Percentiles rank a stretch among this genome's conserved stretches.
Evolutionary conservation across 1,284 basidiomycete species (phyloP).

Genomic region (Singerocomus inundabilis): DNA sequence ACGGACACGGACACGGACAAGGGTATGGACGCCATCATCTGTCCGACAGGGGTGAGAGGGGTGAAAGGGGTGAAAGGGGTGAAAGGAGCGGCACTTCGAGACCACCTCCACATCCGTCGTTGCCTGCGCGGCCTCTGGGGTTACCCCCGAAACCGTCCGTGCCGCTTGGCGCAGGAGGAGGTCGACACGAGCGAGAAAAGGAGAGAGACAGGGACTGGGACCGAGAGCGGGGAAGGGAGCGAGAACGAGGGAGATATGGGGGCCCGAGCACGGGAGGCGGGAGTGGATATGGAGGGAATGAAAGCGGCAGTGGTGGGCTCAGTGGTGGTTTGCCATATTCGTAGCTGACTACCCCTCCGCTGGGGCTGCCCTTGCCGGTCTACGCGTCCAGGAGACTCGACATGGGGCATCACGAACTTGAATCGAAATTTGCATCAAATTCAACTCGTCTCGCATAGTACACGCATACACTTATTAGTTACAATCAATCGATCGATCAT

Average conservation of each 20-base stretch:
- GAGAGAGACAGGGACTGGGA: constrained; percentile 8
- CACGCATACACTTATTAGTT: constrained; percentile 20
- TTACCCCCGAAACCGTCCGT: constrained; percentile 21
- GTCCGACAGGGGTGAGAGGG: constrained; percentile 16
- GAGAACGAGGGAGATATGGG: constrained; percentile 17
- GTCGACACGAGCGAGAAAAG: constrained; percentile 23
- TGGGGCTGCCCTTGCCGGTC: background rate
- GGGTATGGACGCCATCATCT: constrained; percentile 13
- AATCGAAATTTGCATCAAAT: constrained; percentile 10
- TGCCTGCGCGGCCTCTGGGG: constrained; percentile 20
- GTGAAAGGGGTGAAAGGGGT: constrained; percentile 15
- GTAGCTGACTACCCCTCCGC: constrained; percentile 2
- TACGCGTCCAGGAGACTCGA: background rate
- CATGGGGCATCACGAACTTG: background rate
- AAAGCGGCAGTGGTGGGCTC: constrained; percentile 15
- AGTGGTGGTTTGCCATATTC: constrained; percentile 26
- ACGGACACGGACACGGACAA: background rate
- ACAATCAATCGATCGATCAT: constrained; percentile 20
- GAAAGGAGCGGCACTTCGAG: constrained; percentile 11
- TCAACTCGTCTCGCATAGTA: constrained; percentile 14
- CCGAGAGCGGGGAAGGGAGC: constrained; percentile 14
- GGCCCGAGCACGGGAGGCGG: constrained; percentile 4
- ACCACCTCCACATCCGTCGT: constrained; percentile 18
- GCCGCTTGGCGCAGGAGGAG: constrained; percentile 15
- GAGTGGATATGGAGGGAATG: constrained; percentile 10